These are phyloP conservation scores for Yamadazyma trypodendri DNA, from an alignment of 1,139 yeast genomes.

Conservation along the genomic window DNA sequence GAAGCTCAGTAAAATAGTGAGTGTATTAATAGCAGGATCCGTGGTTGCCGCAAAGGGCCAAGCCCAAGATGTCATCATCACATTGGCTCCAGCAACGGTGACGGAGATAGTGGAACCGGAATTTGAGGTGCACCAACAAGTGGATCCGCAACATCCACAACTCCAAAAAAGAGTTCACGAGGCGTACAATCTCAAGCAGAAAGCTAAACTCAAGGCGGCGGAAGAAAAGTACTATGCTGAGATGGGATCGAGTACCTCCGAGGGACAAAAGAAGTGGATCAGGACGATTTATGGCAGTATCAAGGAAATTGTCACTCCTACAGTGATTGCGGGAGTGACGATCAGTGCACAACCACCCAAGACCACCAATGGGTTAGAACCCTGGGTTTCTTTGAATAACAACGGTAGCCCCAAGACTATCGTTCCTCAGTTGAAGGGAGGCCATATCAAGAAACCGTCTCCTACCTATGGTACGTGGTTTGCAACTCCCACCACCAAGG, in stretches of 20 bases:
- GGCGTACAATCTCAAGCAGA: constrained; percentile 36
- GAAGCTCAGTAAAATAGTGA: neutral
- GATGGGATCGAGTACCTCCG: neutral
- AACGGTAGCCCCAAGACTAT: constrained; percentile 83
- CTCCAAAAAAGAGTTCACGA: constrained; percentile 27
- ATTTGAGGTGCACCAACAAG: constrained; percentile 6
- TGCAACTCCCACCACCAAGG: constrained; percentile 63
- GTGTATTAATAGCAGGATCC: neutral
- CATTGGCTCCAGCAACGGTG: constrained; percentile 3
- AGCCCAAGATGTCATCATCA: constrained; percentile 4
- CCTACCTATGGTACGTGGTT: constrained; percentile 81
- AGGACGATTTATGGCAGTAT: constrained; percentile 62
- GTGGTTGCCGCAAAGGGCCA: neutral
- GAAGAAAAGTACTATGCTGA: constrained; percentile 4
- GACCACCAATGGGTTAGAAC: constrained; percentile 65
- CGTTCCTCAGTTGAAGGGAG: constrained; percentile 70
- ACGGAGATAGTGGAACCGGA: constrained; percentile 25
- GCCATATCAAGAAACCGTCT: constrained; percentile 58
- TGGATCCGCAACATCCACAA: neutral
- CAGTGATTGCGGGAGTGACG: constrained; percentile 79
- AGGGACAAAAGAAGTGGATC: constrained; percentile 61
- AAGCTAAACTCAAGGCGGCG: constrained; percentile 16
- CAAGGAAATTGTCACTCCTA: constrained; percentile 72
- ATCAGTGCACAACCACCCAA: constrained; percentile 70
- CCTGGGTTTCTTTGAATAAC: constrained; percentile 79